Base-by-base conservation (phyloP, 257 asterid genomes). In the Coffea canephora region DNA sequence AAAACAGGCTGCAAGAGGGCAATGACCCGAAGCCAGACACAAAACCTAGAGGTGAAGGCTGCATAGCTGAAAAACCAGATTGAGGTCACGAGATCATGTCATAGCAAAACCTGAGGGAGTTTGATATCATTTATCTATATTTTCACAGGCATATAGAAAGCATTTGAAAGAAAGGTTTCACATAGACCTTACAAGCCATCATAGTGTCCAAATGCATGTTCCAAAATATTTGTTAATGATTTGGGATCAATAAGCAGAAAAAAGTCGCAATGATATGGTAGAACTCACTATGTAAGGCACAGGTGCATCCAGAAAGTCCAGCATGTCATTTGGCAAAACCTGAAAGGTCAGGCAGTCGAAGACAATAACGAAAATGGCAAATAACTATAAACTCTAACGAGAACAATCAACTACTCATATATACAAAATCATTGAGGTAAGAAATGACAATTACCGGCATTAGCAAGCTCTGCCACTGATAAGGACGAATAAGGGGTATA, bases 251-350 rank as follows among this genome's bases (percentile, higher is more conserved):
- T 23, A 55, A 27, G 14, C 45, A 11, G 73, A 5, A 55, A 48
- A 57, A 49, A 25, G 27, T 41, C 67, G 73, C 52, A 57, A 66
- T 46, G 77, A 66, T 34, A 73, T 75, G 31, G 78, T 69, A 59
- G 68, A 66, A 91, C 99, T 90, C 87, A 96, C 99, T 77, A 96
- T 90, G 87, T 94, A 94, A 34, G 99, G 99, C 84, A 96, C 99
- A 73, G 99, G 99, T 14, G 99, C 99, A 83, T 96, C 99, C 83
- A 96, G 85, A 89, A 96, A 96, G 79, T 96, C 99, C 85, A 94
- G 89, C 97, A 96, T 96, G 88, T 96, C 99, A 88, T 94, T 92
- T 9, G 98, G 98, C 89, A 96, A 87, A 86, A 96, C 92, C 99
- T 96, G 94, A 77, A 82, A 81, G 85, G 48, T 78, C 73, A 36